Base-by-base conservation (phyloP, 1,284 basidiomycete species). In the Cryptococcus maquisensis region DNA sequence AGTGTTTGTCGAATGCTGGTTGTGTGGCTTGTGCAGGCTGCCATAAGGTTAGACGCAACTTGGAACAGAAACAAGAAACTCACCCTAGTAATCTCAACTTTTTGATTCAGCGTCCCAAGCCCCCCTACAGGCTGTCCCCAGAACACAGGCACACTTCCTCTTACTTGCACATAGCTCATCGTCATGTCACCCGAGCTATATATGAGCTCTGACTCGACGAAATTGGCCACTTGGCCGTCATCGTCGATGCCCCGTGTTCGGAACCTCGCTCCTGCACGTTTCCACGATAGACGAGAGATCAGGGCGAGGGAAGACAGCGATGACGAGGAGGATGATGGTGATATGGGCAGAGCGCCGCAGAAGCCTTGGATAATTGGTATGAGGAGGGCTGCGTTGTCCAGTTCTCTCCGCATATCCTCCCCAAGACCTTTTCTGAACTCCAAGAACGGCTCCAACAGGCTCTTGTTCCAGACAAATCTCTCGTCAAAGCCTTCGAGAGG, bases 191-290 rank as follows among this genome's bases (percentile, higher is more conserved):
- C 86, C 16, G 87, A 88, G 60, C 86, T 86, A 70, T 98, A 84
- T 47, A 97, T 80, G 0, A 88, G 88, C 78, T 98, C 95, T 6
- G 94, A 95, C 86, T 97, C 95, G 36, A 96, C 96, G 76, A 97
- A 98, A 71, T 98, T 98, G 47, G 96, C 96, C 18, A 89, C 90
- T 70, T 96, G 88, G 39, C 96, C 95, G 66, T 97, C 92, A 72
- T 99, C 96, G 70, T 98, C 96, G 21, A 99, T 88, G 0, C 96
- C 96, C 55, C 96, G 84, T 3, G 94, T 95, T 69, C 97, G 95
- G 79, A 97, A 98, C 32, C 96, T 84, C 18, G 96, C 98, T 2
- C 96, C 96, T 18, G 96, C 95, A 59, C 94, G 82, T 75, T 93
- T 95, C 85, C 90, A 95, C 35, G 93, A 88, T 8, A 98, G 80